phyloP scores from a whole-genome alignment of 2,329 filamentous ascomycete species.

The Phyllosticta paracitricarpa region DNA sequence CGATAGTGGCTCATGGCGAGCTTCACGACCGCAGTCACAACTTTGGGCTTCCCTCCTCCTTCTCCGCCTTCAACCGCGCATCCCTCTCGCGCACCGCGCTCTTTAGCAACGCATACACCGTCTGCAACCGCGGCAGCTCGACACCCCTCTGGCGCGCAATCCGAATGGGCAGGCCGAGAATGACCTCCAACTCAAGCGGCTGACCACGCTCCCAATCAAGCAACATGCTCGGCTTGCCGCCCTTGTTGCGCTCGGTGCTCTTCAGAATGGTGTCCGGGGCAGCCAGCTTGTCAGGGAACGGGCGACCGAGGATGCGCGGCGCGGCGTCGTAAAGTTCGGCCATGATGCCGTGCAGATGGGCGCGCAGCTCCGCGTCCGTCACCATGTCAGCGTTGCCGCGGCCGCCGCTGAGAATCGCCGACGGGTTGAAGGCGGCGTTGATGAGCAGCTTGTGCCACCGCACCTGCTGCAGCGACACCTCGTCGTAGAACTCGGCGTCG shows the following conservation, averaged over 20 bases:
- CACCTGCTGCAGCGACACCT: conserved; percentile 55
- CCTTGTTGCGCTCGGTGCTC: conserved; percentile 51
- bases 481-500: conserved; percentile 55
- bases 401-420: conserved; percentile 46
- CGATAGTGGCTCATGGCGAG: no score
- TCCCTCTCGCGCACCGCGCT: conserved; percentile 50
- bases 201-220: conserved; percentile 35
- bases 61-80: conserved; percentile 15
- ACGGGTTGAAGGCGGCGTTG: conserved; percentile 53
- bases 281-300: conserved; percentile 26
- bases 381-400: conserved; percentile 43
- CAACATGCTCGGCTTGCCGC: conserved; percentile 42
- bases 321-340: conserved; percentile 36
- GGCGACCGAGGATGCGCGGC: conserved; percentile 27
- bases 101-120: conserved; percentile 54
- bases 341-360: conserved; percentile 34
- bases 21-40: not conserved
- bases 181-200: conserved; percentile 41
- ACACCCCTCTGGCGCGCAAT: conserved; percentile 33
- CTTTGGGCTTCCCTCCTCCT: conserved; percentile 2
- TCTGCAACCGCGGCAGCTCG: conserved; percentile 58
- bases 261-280: conserved; percentile 28
- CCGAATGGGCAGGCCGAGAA: conserved; percentile 37
- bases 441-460: conserved; percentile 53
- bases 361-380: conserved; percentile 16